These are phyloP conservation scores for Alternaria sp. DNA, from an alignment of 2,329 filamentous ascomycete species.

Conservation along the genomic window DNA sequence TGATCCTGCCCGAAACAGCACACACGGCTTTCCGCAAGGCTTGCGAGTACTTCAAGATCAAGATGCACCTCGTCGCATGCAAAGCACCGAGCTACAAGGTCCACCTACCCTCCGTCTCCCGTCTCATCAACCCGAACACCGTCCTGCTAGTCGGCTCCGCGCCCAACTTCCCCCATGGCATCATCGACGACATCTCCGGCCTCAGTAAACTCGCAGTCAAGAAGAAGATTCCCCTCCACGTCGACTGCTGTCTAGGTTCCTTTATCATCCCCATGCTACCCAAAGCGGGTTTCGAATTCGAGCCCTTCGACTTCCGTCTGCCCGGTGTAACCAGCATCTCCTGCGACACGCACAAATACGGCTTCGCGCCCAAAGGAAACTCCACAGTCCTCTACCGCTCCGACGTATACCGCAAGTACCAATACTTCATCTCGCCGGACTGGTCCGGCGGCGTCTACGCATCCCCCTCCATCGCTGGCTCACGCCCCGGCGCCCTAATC, in stretches of 20 bases:
- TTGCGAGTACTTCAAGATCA: constrained; percentile 95
- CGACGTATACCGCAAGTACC: constrained; percentile 77
- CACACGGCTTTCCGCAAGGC: constrained; percentile 98
- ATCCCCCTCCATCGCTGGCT: constrained; percentile 88
- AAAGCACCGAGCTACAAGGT: constrained; percentile 87
- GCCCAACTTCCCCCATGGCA: constrained; percentile 97
- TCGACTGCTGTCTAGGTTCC: constrained; percentile 96
- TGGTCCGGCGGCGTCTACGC: constrained; percentile 98
- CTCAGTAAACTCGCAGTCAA: constrained; percentile 83
- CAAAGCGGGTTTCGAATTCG: constrained; percentile 88
- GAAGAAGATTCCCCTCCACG: constrained; percentile 85
- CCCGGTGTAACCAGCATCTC: constrained; percentile 94
- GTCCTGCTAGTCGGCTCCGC: constrained; percentile 91
- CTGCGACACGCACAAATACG: constrained; percentile 98
- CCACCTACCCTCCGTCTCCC: constrained; percentile 75
- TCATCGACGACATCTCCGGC: constrained; percentile 90
- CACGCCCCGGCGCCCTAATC: constrained; percentile 89
- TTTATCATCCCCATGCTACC: constrained; percentile 93
- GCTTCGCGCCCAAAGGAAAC: constrained; percentile 97
- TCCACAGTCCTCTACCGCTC: constrained; percentile 90
- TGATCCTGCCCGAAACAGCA: constrained; percentile 94
- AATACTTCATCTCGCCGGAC: constrained; percentile 95
- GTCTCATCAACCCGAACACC: constrained; percentile 93
- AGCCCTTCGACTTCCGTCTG: constrained; percentile 90
- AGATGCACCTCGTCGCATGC: constrained; percentile 85